Percentiles rank a stretch among this genome's conserved stretches.
Evolutionary conservation across 2,329 filamentous ascomycete genomes (phyloP).

Genomic region (Ceratocystis cacaofunesta): DNA sequence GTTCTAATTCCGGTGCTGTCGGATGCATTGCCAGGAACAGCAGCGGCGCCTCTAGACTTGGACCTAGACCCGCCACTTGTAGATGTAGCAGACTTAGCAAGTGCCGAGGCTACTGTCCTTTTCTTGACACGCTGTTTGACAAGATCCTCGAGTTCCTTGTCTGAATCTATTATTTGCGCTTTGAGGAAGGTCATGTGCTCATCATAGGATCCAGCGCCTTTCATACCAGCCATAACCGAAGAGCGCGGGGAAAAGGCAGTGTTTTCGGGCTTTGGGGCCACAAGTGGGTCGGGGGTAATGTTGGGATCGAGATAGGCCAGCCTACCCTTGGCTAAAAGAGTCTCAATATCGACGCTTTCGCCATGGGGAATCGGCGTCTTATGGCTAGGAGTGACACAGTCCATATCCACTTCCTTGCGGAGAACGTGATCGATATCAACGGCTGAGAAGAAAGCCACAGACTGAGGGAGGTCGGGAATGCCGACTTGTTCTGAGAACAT

Average conservation of each 20-base stretch:
- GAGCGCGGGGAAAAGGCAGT: constrained; percentile 56
- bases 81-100: neutral
- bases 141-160: constrained; percentile 59
- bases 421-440: constrained; percentile 90
- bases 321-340: constrained; percentile 60
- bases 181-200: constrained; percentile 51
- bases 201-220: constrained; percentile 25
- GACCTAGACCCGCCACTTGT: neutral
- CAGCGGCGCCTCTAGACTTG: too few species aligned
- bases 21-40: constrained; percentile 4
- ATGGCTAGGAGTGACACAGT: constrained; percentile 86
- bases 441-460: constrained; percentile 89
- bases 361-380: constrained; percentile 62
- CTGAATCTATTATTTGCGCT: constrained; percentile 66
- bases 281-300: constrained; percentile 38
- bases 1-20: constrained; percentile 26
- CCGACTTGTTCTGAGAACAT: constrained; percentile 97
- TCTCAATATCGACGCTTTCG: constrained; percentile 68
- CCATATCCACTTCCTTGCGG: constrained; percentile 97
- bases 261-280: constrained; percentile 42
- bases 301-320: constrained; percentile 53
- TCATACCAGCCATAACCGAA: constrained; percentile 64
- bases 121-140: constrained; percentile 36
- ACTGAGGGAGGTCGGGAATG: constrained; percentile 85
- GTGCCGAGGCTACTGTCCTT: neutral